phyloP scores from a whole-genome alignment of 2,329 filamentous ascomycete species.

The Emergomyces orientalis region DNA sequence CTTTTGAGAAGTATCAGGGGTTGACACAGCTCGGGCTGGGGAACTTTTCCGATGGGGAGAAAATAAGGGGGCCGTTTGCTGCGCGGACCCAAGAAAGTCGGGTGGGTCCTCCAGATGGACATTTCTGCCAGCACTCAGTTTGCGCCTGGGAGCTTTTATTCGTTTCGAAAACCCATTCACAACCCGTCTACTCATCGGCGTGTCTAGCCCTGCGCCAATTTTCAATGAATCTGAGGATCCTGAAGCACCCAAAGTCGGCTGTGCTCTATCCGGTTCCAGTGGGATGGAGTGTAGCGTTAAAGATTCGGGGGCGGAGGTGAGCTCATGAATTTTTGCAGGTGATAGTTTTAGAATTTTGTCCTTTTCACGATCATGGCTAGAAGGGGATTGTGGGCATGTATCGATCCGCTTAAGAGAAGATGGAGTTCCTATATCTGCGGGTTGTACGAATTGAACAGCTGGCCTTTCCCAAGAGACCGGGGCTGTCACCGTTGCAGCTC shows the following conservation, averaged over 20 bases:
- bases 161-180: constrained; percentile 17
- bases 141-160: constrained; percentile 15
- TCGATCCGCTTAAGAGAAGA: background rate
- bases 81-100: constrained; percentile 18
- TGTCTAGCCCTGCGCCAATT: constrained; percentile 6
- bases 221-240: constrained; percentile 7
- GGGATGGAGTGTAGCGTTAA: constrained; percentile 41
- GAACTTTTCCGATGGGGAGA: constrained; percentile 10
- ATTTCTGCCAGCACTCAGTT: constrained; percentile 17
- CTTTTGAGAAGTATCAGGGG: constrained; percentile 27
- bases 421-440: background rate
- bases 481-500: background rate
- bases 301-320: constrained; percentile 46
- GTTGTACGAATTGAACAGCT: constrained; percentile 10
- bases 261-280: constrained; percentile 17
- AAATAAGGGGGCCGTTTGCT: constrained; percentile 14
- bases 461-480: constrained; percentile 9
- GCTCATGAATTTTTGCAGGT: constrained; percentile 45
- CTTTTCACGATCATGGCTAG: constrained; percentile 20
- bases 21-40: constrained; percentile 29
- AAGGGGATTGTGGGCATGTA: constrained; percentile 9
- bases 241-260: constrained; percentile 20
- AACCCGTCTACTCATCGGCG: constrained; percentile 14
- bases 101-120: constrained; percentile 21
- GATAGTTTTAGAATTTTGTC: constrained; percentile 45